Conservation (phyloP, 2,329 filamentous ascomycete species). For the Metarhizium brunneum region DNA sequence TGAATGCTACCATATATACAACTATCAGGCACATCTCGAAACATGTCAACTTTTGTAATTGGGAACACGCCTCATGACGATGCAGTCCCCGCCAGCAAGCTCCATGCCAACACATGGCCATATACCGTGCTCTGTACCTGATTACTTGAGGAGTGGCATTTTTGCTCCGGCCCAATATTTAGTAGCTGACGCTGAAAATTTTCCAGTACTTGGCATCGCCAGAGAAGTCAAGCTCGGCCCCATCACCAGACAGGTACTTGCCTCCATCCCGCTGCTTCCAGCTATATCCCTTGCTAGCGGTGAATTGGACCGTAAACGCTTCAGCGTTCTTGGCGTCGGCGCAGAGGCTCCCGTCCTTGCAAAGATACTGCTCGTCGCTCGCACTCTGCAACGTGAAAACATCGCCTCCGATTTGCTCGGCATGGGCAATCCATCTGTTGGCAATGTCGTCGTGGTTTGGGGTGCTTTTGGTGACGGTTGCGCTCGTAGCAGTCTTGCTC, state of each 20-base stretch:
- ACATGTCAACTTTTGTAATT: too few relatives aligned
- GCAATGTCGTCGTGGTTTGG: constrained; percentile 25
- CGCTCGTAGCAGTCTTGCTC: constrained; percentile 16
- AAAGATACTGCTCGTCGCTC: constrained; percentile 13
- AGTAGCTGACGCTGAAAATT: not conserved
- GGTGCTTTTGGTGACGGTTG: not conserved
- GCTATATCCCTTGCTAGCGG: not conserved
- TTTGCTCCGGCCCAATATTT: too few relatives aligned
- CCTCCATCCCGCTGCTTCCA: not conserved
- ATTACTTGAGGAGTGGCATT: too few relatives aligned
- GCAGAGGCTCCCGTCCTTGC: not conserved
- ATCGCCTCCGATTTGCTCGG: constrained; percentile 16
- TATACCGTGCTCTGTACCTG: too few relatives aligned
- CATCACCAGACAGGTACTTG: not conserved
- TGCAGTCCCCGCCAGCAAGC: too few relatives aligned
- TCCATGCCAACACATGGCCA: too few relatives aligned
- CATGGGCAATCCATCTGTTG: constrained; percentile 43
- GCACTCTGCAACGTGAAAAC: constrained; percentile 18
- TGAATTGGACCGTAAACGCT: not conserved
- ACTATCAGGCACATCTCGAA: too few relatives aligned
- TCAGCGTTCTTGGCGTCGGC: not conserved
- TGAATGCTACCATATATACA: too few relatives aligned
- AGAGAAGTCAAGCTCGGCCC: not conserved
- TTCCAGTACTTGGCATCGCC: not conserved
- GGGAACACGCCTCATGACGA: too few relatives aligned